phyloP scores from a whole-genome alignment of 208 protist species.

The Porcisia deanei region DNA sequence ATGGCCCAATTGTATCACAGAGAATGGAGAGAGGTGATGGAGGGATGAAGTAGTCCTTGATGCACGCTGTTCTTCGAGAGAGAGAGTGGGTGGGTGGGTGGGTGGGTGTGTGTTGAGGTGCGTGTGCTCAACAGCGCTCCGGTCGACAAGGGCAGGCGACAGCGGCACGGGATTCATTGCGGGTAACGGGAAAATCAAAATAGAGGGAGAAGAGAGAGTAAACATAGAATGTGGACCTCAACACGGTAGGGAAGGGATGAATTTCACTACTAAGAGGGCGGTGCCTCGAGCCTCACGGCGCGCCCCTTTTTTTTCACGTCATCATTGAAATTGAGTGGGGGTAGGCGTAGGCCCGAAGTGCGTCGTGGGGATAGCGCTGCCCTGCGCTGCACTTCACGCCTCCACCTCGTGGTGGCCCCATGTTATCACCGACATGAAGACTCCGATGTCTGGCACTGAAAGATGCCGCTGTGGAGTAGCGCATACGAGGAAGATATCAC shows the following conservation, averaged over 20 bases:
- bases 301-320: neutral
- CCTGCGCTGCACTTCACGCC: too few relatives aligned
- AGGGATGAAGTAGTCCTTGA: neutral
- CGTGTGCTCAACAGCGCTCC: neutral
- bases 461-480: neutral
- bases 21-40: neutral
- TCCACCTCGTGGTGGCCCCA: too few relatives aligned
- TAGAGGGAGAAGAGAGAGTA: neutral
- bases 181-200: neutral
- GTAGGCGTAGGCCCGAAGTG: neutral
- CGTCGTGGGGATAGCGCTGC: neutral
- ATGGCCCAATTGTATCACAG: neutral
- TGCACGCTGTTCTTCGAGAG: too few relatives aligned
- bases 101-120: neutral
- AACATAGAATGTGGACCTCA: too few relatives aligned
- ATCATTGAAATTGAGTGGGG: neutral
- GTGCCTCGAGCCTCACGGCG: neutral
- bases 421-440: neutral
- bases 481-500: neutral
- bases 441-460: neutral
- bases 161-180: neutral
- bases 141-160: too few relatives aligned
- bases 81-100: neutral
- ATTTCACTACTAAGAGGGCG: neutral
- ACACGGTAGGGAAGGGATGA: neutral